phyloP scores from a whole-genome alignment of 2,329 filamentous ascomycete genomes.

The Fusarium graminum region DNA sequence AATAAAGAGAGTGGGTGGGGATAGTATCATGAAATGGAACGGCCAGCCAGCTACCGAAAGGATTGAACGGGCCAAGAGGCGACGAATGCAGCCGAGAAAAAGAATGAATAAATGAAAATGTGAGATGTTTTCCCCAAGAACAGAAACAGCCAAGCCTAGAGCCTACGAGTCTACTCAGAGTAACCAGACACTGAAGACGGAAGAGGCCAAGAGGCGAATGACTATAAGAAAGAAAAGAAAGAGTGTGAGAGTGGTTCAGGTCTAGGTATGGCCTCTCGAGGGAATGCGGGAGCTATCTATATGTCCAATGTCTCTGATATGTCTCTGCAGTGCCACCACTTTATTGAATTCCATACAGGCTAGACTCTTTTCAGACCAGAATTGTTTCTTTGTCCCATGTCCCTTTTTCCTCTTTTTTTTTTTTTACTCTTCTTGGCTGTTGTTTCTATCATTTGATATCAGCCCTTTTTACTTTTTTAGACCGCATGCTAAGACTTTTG shows the following conservation, averaged over 20 bases:
- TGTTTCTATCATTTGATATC: constrained; percentile 22
- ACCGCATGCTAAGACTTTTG: constrained; percentile 29
- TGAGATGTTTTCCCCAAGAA: constrained; percentile 23
- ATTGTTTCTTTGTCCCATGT: constrained; percentile 12
- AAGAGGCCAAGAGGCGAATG: constrained; percentile 18
- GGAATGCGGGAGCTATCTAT: constrained; percentile 49
- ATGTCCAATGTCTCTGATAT: constrained; percentile 44
- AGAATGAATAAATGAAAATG: constrained; percentile 20
- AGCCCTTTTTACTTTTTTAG: constrained; percentile 1
- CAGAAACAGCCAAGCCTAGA: constrained; percentile 9
- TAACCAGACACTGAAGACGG: constrained; percentile 45
- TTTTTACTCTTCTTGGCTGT: constrained; percentile 6
- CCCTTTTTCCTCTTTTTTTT: neutral
- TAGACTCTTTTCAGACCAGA: constrained; percentile 27
- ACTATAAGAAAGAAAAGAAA: neutral
- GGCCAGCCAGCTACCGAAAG: constrained; percentile 51
- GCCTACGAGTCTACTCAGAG: constrained; percentile 9
- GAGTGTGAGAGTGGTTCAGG: constrained; percentile 29
- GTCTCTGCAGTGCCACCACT: constrained; percentile 7
- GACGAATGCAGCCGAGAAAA: constrained; percentile 35
- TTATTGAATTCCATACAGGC: constrained; percentile 13
- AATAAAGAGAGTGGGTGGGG: constrained; percentile 13
- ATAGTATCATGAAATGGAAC: constrained; percentile 22
- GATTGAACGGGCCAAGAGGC: constrained; percentile 50
- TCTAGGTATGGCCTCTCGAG: constrained; percentile 38